Conservation (phyloP, 2,329 filamentous ascomycete genomes). For the Epichloe elymi region DNA sequence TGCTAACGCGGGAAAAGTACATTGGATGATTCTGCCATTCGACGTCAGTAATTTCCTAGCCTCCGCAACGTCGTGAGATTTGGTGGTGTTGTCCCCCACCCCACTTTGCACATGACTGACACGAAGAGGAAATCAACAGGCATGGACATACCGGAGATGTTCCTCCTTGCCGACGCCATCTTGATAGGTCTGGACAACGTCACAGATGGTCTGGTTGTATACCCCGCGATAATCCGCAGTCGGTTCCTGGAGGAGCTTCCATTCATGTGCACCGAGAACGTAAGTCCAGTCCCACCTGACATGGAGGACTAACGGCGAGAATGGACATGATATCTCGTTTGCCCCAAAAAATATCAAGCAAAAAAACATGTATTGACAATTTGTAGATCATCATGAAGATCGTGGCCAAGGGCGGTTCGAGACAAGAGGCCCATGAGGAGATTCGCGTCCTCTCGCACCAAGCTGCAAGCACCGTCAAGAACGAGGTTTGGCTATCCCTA, state of each 20-base stretch:
- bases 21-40: constrained; percentile 64
- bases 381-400: constrained; percentile 61
- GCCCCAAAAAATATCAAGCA: too few species aligned
- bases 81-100: not conserved
- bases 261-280: constrained; percentile 57
- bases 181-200: constrained; percentile 57
- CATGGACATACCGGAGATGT: constrained; percentile 52
- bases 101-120: constrained; percentile 22
- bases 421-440: constrained; percentile 78
- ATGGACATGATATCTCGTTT: too few species aligned
- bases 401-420: constrained; percentile 52
- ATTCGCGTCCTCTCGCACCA: constrained; percentile 73
- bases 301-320: too few species aligned
- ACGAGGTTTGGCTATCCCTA: constrained; percentile 16
- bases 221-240: constrained; percentile 56
- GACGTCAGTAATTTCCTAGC: constrained; percentile 22
- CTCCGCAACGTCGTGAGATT: not conserved
- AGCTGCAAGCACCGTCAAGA: constrained; percentile 47
- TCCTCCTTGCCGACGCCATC: constrained; percentile 56
- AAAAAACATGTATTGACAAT: constrained; percentile 4
- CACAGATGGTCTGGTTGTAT: constrained; percentile 58
- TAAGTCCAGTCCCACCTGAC: not conserved
- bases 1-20: constrained; percentile 20
- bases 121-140: not conserved
- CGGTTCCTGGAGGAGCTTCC: constrained; percentile 66